Percentiles rank a stretch among this genome's conserved stretches.
Conservation (phyloP, 1,284 basidiomycete species). For the Irpex sp. region DNA sequence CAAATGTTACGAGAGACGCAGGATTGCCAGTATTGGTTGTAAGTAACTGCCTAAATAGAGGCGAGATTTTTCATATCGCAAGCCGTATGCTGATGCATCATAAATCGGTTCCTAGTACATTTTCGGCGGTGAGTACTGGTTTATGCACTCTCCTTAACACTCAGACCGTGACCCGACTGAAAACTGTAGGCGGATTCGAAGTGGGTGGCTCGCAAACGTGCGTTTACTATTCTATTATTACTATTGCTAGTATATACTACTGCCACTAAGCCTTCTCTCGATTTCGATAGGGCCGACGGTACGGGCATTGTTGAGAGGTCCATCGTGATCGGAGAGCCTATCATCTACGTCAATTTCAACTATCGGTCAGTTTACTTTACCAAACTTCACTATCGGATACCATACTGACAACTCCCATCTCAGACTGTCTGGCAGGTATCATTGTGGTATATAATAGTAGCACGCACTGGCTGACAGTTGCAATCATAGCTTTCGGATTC, state of each 20-base stretch:
- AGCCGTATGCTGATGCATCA: neutral
- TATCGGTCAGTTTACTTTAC: conserved; percentile 22
- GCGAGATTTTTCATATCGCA: neutral
- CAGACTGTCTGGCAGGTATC: neutral
- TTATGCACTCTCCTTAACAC: too few species aligned
- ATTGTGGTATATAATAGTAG: neutral
- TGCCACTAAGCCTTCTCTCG: too few species aligned
- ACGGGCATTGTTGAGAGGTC: conserved; percentile 29
- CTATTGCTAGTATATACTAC: too few species aligned
- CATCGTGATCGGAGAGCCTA: conserved; percentile 31
- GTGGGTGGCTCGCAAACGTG: conserved; percentile 17
- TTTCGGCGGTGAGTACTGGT: conserved; percentile 39
- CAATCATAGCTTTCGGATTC: conserved; percentile 37
- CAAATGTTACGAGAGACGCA: neutral
- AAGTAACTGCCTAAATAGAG: neutral
- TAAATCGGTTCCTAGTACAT: conserved; percentile 40
- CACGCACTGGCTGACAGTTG: neutral
- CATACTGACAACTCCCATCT: neutral
- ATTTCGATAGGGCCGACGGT: conserved; percentile 15
- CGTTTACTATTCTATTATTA: neutral
- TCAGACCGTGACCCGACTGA: too few species aligned
- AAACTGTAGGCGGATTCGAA: conserved; percentile 26
- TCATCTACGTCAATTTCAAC: conserved; percentile 32
- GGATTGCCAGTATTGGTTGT: conserved; percentile 4
- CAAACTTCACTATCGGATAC: neutral